These are phyloP conservation scores for Asterophora lycoperdoides DNA, from an alignment of 768 basidiomycete genomes.

Conservation along the genomic window DNA sequence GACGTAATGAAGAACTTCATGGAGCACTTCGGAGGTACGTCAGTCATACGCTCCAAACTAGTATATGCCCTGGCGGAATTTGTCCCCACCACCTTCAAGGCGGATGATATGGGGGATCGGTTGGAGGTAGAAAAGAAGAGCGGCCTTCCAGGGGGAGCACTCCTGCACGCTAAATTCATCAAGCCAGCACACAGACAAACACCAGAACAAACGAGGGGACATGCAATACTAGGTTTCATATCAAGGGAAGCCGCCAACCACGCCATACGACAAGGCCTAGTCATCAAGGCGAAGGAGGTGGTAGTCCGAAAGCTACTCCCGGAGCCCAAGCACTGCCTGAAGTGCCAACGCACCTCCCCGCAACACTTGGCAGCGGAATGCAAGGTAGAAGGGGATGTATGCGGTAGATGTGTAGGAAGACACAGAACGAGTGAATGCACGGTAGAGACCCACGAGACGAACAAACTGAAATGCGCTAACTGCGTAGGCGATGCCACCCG, in stretches of 20 bases:
- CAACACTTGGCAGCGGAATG: constrained; percentile 15
- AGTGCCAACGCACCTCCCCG: constrained; percentile 19
- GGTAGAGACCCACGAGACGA: not conserved
- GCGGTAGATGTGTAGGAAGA: constrained; percentile 14
- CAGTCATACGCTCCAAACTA: constrained; percentile 5
- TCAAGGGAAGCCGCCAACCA: constrained; percentile 19
- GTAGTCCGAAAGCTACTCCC: constrained; percentile 12
- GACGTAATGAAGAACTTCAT: constrained; percentile 10
- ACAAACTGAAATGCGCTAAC: constrained; percentile 18
- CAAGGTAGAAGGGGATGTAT: constrained; percentile 2
- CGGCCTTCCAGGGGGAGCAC: not conserved
- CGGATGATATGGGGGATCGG: not conserved
- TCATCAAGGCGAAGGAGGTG: constrained; percentile 12
- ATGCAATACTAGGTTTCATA: constrained; percentile 20
- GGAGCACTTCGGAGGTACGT: constrained; percentile 8
- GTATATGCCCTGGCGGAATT: constrained; percentile 16
- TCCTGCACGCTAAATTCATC: constrained; percentile 22
- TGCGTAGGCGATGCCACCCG: constrained; percentile 14
- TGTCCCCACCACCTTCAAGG: constrained; percentile 19
- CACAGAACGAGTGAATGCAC: constrained; percentile 19
- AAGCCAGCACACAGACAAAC: constrained; percentile 18
- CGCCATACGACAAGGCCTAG: constrained; percentile 6
- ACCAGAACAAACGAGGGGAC: constrained; percentile 17
- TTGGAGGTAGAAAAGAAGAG: constrained; percentile 14
- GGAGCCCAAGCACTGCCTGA: constrained; percentile 23